phyloP scores from a whole-genome alignment of 2,329 filamentous ascomycete genomes.

The Westerdykella sp. region DNA sequence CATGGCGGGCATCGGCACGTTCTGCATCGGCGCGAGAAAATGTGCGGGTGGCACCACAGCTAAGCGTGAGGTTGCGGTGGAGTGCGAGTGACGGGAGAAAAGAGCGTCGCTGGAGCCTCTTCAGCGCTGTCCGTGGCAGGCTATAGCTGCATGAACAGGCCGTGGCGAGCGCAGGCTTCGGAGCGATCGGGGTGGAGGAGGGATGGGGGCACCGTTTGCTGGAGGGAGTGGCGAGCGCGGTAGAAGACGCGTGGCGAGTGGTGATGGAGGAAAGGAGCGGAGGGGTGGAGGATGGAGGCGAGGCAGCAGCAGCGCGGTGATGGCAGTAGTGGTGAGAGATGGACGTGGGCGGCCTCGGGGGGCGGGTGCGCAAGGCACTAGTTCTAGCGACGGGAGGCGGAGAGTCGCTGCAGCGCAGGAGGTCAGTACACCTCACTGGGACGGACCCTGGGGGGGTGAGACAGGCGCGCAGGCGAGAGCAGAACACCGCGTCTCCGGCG shows the following conservation, averaged over 20 bases:
- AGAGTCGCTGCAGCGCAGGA: conserved; percentile 12
- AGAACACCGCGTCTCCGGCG: no score
- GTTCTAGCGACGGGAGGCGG: conserved; percentile 17
- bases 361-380: conserved; percentile 6
- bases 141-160: conserved; percentile 26
- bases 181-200: conserved; percentile 8
- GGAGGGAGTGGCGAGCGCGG: background rate
- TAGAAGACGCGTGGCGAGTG: no score
- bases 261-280: background rate
- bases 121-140: conserved; percentile 19
- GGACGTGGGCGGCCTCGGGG: conserved; percentile 1
- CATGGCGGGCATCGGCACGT: conserved; percentile 58
- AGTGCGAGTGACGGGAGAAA: conserved; percentile 10
- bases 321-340: background rate
- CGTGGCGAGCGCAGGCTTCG: conserved; percentile 18
- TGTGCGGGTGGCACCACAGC: conserved; percentile 1
- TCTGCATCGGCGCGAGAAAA: conserved; percentile 30
- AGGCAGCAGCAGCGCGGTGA: background rate
- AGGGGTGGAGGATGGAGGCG: background rate
- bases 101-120: conserved; percentile 12
- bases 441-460: background rate
- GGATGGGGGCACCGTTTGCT: conserved; percentile 16
- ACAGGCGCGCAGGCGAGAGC: background rate
- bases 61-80: no score
- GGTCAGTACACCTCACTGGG: no score